A percentile compares a stretch with the other conserved stretches of the same genome.
Evolutionary conservation across 2,329 filamentous ascomycete genomes (phyloP).

Genomic region (Penicillium brevicompactum): DNA sequence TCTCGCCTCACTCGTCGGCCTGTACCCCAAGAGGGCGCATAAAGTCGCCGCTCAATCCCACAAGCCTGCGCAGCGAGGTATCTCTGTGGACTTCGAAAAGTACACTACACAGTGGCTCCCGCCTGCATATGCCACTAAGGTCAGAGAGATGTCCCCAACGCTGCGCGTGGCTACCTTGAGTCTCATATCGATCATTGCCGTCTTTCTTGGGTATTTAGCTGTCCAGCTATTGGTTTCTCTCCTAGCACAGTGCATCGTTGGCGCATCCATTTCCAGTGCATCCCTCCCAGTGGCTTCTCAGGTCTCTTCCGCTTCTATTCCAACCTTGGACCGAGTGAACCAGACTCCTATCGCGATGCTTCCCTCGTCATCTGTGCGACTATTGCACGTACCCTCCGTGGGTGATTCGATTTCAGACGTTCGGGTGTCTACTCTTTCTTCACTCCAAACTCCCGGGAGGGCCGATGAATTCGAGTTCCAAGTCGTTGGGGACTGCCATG

Average conservation of each 20-base stretch:
- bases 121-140: slow-evolving; percentile 22
- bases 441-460: slow-evolving; percentile 26
- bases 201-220: slow-evolving; percentile 35
- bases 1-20: slow-evolving; percentile 44
- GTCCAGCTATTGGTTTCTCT: slow-evolving; percentile 28
- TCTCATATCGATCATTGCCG: slow-evolving; percentile 30
- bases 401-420: slow-evolving; percentile 27
- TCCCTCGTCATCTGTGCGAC: slow-evolving; percentile 20
- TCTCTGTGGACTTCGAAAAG: slow-evolving; percentile 26
- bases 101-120: slow-evolving; percentile 27
- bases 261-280: slow-evolving; percentile 26
- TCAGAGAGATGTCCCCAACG: slow-evolving; percentile 26
- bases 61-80: slow-evolving; percentile 10
- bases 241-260: slow-evolving; percentile 27
- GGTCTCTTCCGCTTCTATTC: slow-evolving; percentile 22
- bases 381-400: slow-evolving; percentile 15
- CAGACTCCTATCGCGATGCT: slow-evolving; percentile 30
- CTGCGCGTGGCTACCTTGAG: slow-evolving; percentile 32
- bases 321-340: slow-evolving; percentile 18
- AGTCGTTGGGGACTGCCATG: slow-evolving; percentile 56
- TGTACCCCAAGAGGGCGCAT: slow-evolving; percentile 30
- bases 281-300: slow-evolving; percentile 15
- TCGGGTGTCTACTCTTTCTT: slow-evolving; percentile 26
- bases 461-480: slow-evolving; percentile 54
- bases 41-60: slow-evolving; percentile 19